A percentile compares a stretch with the other conserved stretches of the same genome.
These are phyloP conservation scores for Arthromyces matolae DNA, from an alignment of 768 basidiomycete species.

Conservation along the genomic window DNA sequence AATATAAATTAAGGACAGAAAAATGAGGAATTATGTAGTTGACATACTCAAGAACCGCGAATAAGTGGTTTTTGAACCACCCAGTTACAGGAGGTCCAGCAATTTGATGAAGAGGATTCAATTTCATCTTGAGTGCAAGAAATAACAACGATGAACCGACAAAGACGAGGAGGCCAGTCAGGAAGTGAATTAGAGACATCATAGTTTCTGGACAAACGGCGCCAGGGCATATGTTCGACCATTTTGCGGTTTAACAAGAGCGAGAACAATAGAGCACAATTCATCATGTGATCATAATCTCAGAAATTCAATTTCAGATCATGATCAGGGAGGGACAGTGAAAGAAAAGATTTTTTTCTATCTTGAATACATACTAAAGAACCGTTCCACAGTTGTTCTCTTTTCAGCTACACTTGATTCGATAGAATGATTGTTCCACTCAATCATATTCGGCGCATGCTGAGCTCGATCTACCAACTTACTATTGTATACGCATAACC, in stretches of 20 bases:
- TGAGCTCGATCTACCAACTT: constrained; percentile 17
- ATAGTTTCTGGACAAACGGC: not conserved
- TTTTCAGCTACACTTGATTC: constrained; percentile 15
- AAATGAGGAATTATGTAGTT: not conserved
- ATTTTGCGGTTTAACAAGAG: constrained; percentile 4
- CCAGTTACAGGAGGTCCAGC: constrained; percentile 56
- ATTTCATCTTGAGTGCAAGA: constrained; percentile 26
- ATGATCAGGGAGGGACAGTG: not conserved
- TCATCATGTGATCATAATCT: not conserved
- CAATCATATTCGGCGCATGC: constrained; percentile 11
- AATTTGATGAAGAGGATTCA: constrained; percentile 49
- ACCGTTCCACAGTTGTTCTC: constrained; percentile 20
- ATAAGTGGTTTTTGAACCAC: constrained; percentile 53
- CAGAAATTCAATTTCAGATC: not conserved
- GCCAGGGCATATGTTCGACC: not conserved
- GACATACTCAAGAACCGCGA: constrained; percentile 55
- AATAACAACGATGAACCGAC: constrained; percentile 16
- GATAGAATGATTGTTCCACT: constrained; percentile 16
- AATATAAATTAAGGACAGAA: not conserved
- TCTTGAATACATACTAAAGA: constrained; percentile 22
- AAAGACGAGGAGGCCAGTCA: constrained; percentile 10
- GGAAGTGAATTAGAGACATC: constrained; percentile 10
- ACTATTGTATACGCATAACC: no score
- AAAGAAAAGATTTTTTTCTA: no score
- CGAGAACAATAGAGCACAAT: constrained; percentile 5